Percentiles rank a stretch among this genome's conserved stretches.
These are phyloP conservation scores for Rhizoclosmatium globosum DNA, from an alignment of 192 early-diverging fungal species.

Conservation along the genomic window DNA sequence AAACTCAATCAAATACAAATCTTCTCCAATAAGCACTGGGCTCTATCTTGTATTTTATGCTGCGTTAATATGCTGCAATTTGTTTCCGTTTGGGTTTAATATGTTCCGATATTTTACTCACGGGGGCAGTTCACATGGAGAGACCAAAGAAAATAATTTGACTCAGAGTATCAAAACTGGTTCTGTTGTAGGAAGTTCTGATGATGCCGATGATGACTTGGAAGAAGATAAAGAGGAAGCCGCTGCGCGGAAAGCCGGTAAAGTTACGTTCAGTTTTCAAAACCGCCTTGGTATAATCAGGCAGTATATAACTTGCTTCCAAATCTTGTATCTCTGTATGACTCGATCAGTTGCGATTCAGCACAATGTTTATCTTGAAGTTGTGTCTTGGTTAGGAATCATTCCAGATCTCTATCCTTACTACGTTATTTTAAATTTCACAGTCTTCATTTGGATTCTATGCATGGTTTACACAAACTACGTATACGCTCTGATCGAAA, in stretches of 20 bases:
- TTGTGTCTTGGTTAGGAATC: conserved; percentile 2
- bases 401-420: conserved; percentile 2
- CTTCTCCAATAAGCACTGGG: not conserved
- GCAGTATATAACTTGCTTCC: conserved; percentile 8
- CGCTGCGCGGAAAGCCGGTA: no score
- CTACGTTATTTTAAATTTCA: conserved; percentile 1
- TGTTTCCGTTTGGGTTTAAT: conserved; percentile 2
- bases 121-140: no score
- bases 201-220: no score
- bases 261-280: conserved; percentile 1
- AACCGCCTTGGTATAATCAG: conserved; percentile 7
- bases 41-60: conserved; percentile 12
- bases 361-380: not conserved
- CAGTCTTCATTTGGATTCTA: conserved; percentile 7
- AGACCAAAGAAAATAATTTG: no score
- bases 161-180: not conserved
- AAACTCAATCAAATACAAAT: not conserved
- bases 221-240: not conserved
- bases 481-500: not conserved
- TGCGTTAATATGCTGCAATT: not conserved
- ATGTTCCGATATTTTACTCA: not conserved
- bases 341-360: conserved; percentile 7
- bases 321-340: conserved; percentile 16
- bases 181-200: not conserved
- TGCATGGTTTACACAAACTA: conserved; percentile 7